Percentiles rank a stretch among this genome's conserved stretches.
phyloP scores from a whole-genome alignment of 495 filamentous ascomycete species.

The Bryoglossum gracile region DNA sequence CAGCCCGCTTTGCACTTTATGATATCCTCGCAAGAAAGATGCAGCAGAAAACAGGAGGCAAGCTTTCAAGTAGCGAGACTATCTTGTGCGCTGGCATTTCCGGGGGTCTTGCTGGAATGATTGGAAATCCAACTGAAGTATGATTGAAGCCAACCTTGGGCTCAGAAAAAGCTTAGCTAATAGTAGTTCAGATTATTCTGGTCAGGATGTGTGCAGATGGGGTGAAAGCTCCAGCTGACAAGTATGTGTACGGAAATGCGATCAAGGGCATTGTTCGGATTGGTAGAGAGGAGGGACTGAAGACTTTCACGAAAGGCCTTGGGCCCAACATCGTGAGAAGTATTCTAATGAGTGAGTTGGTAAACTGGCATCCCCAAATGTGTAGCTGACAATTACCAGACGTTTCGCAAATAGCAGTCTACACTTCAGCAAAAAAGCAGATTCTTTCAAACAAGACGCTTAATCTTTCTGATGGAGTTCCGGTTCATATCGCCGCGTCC shows the following conservation, averaged over 20 bases:
- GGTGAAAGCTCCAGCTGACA: slow-evolving; percentile 53
- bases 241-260: slow-evolving; percentile 33
- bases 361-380: not conserved
- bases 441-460: slow-evolving; percentile 23
- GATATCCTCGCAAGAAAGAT: slow-evolving; percentile 26
- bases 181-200: slow-evolving; percentile 42
- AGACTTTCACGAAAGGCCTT: slow-evolving; percentile 30
- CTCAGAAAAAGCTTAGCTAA: not conserved
- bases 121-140: slow-evolving; percentile 67
- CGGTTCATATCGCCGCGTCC: slow-evolving; percentile 30
- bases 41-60: slow-evolving; percentile 16
- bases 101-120: slow-evolving; percentile 67
- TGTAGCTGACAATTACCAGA: slow-evolving; percentile 20
- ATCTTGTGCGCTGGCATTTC: slow-evolving; percentile 37
- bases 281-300: slow-evolving; percentile 29
- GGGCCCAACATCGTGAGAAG: slow-evolving; percentile 33
- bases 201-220: slow-evolving; percentile 77
- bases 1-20: slow-evolving; percentile 33
- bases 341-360: slow-evolving; percentile 33
- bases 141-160: not conserved
- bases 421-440: slow-evolving; percentile 28
- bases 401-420: slow-evolving; percentile 33
- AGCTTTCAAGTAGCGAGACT: slow-evolving; percentile 25
- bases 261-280: slow-evolving; percentile 28
- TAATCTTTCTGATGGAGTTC: slow-evolving; percentile 28